A percentile compares a stretch with the other conserved stretches of the same genome.
Conservation (phyloP, 2,329 filamentous ascomycete species). For the Arthrobotrys megalospora region DNA sequence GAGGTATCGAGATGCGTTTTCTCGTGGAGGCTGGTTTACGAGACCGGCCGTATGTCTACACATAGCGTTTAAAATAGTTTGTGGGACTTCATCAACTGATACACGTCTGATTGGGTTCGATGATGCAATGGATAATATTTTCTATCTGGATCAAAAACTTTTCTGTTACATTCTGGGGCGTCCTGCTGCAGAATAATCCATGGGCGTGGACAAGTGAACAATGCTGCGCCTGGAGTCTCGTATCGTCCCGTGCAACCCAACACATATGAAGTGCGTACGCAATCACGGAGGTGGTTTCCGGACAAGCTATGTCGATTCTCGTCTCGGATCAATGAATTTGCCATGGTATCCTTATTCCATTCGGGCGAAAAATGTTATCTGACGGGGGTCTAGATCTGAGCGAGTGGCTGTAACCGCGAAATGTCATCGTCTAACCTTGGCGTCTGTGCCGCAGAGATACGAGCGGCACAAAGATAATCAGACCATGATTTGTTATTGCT, state of each 20-base stretch:
- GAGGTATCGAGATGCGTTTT: not conserved
- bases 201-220: not conserved
- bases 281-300: too few species aligned
- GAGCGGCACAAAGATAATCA: constrained; percentile 14
- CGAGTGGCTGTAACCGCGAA: constrained; percentile 19
- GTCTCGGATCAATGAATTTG: too few species aligned
- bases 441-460: constrained; percentile 12
- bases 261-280: not conserved
- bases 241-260: constrained; percentile 2
- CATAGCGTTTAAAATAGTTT: too few species aligned
- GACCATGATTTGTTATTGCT: constrained; percentile 8
- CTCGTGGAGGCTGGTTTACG: constrained; percentile 7
- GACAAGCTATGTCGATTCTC: too few species aligned
- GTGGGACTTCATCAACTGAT: not conserved
- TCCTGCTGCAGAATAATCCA: constrained; percentile 1
- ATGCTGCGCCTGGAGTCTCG: constrained; percentile 15
- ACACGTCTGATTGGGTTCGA: not conserved
- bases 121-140: not conserved
- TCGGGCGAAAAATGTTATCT: constrained; percentile 4
- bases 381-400: not conserved
- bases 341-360: not conserved
- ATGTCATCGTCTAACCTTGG: constrained; percentile 18
- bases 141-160: not conserved
- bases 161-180: not conserved
- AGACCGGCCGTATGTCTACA: not conserved